Conservation (phyloP, 2,329 filamentous ascomycete genomes). For the Epicoccum sorghinum region DNA sequence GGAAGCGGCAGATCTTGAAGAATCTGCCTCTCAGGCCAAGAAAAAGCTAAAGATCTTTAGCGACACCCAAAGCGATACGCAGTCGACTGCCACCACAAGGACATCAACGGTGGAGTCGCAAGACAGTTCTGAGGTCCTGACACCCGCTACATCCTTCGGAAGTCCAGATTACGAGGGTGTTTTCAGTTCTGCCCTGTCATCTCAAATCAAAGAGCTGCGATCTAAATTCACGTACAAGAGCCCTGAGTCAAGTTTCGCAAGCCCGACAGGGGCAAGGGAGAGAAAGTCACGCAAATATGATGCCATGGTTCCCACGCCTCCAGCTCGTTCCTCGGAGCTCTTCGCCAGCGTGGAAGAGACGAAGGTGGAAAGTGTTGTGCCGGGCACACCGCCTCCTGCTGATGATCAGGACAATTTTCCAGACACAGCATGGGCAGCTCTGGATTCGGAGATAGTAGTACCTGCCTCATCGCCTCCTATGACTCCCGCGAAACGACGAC, state of each 20-base stretch:
- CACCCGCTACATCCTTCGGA: slow-evolving; percentile 39
- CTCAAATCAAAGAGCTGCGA: slow-evolving; percentile 38
- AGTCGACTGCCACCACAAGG: slow-evolving; percentile 35
- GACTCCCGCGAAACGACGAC: slow-evolving; percentile 26
- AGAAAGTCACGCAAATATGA: slow-evolving; percentile 13
- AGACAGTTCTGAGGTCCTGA: slow-evolving; percentile 32
- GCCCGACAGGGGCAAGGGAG: neutral
- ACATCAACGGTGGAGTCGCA: slow-evolving; percentile 34
- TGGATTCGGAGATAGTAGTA: slow-evolving; percentile 42
- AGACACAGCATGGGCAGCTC: slow-evolving; percentile 34
- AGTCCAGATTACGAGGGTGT: slow-evolving; percentile 35
- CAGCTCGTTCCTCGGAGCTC: slow-evolving; percentile 11
- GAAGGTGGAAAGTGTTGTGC: slow-evolving; percentile 10
- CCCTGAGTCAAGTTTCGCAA: slow-evolving; percentile 2
- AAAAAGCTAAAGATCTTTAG: slow-evolving; percentile 44
- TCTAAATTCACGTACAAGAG: slow-evolving; percentile 39
- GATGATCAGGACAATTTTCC: slow-evolving; percentile 21
- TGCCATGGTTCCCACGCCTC: slow-evolving; percentile 16
- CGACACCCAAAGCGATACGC: slow-evolving; percentile 35
- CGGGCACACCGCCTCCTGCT: slow-evolving; percentile 12
- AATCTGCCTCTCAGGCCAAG: slow-evolving; percentile 35
- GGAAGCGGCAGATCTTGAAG: slow-evolving; percentile 41
- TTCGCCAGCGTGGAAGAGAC: neutral
- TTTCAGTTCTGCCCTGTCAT: slow-evolving; percentile 34
- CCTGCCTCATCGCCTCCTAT: slow-evolving; percentile 36